phyloP scores from a whole-genome alignment of 768 basidiomycete species.

The Mrakia gelida region DNA sequence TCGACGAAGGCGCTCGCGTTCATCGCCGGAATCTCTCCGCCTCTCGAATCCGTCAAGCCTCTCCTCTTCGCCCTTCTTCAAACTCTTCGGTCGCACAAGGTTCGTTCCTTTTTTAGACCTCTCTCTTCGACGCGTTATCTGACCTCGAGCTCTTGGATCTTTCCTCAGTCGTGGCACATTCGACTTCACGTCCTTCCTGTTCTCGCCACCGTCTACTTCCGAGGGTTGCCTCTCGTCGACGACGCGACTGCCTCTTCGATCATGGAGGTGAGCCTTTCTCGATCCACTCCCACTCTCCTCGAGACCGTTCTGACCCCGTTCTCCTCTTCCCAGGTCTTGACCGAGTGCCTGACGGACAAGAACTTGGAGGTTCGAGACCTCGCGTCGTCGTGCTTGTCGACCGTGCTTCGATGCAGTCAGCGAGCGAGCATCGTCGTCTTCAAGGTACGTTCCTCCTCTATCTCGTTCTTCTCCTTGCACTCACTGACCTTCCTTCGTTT shows the following conservation, averaged over 20 bases:
- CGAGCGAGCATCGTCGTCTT: slow-evolving; percentile 76
- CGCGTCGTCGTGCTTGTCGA: slow-evolving; percentile 63
- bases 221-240: slow-evolving; percentile 74
- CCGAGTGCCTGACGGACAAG: slow-evolving; percentile 79
- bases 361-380: slow-evolving; percentile 91
- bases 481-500: background rate
- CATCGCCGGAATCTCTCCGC: slow-evolving; percentile 67
- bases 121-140: slow-evolving; percentile 20
- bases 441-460: slow-evolving; percentile 54
- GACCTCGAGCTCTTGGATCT: slow-evolving; percentile 4
- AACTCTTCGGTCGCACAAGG: slow-evolving; percentile 73
- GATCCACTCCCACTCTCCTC: background rate
- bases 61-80: slow-evolving; percentile 20
- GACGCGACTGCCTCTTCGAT: slow-evolving; percentile 62
- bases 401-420: slow-evolving; percentile 85
- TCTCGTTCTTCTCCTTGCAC: background rate
- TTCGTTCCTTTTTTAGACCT: slow-evolving; percentile 43
- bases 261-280: slow-evolving; percentile 58
- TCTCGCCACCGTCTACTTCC: slow-evolving; percentile 83
- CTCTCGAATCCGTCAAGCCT: slow-evolving; percentile 23
- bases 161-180: slow-evolving; percentile 76
- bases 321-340: slow-evolving; percentile 45
- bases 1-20: slow-evolving; percentile 75
- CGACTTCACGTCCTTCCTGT: slow-evolving; percentile 82
- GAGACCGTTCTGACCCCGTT: background rate